Evolutionary conservation across 1,284 basidiomycete species (phyloP).

Genomic region (Trametes versicolor): DNA sequence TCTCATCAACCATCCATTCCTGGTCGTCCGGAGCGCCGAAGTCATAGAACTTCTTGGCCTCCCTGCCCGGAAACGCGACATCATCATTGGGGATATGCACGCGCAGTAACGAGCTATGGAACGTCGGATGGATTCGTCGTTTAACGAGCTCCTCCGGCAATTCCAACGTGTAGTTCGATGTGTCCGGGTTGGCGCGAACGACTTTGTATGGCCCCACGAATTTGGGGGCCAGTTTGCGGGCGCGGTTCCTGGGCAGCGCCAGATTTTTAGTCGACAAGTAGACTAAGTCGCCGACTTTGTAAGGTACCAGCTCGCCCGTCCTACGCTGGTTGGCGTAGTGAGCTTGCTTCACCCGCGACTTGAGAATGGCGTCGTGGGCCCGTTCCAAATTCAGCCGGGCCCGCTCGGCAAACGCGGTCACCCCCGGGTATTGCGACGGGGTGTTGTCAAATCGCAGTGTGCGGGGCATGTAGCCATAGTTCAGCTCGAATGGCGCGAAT

Average conservation of each 20-base stretch:
- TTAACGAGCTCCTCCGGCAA: not conserved
- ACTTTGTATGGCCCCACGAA: slow-evolving; percentile 47
- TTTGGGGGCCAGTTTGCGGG: slow-evolving; percentile 44
- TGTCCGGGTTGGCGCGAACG: slow-evolving; percentile 11
- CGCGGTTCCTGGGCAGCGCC: slow-evolving; percentile 44
- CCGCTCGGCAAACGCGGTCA: not conserved
- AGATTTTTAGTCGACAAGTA: slow-evolving; percentile 50
- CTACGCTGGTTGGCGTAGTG: not conserved
- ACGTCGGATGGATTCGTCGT: slow-evolving; percentile 40
- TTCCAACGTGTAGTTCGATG: not conserved
- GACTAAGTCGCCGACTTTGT: slow-evolving; percentile 18
- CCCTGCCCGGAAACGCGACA: not conserved
- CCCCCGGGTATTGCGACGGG: not conserved
- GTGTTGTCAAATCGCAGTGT: not conserved
- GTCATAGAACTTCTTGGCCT: not conserved
- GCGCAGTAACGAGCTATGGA: slow-evolving; percentile 41
- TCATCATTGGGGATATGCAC: slow-evolving; percentile 17
- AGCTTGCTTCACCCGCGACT: not conserved
- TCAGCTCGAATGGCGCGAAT: not conserved
- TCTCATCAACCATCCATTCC: not conserved
- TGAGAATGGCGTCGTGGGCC: not conserved
- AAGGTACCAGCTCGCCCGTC: not conserved
- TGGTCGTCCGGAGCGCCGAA: not conserved
- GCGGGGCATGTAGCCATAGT: not conserved
- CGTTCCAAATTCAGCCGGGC: not conserved